A percentile compares a stretch with the other conserved stretches of the same genome.
These are phyloP conservation scores for Corynespora cassiicola DNA, from an alignment of 2,329 filamentous ascomycete genomes.

Conservation along the genomic window DNA sequence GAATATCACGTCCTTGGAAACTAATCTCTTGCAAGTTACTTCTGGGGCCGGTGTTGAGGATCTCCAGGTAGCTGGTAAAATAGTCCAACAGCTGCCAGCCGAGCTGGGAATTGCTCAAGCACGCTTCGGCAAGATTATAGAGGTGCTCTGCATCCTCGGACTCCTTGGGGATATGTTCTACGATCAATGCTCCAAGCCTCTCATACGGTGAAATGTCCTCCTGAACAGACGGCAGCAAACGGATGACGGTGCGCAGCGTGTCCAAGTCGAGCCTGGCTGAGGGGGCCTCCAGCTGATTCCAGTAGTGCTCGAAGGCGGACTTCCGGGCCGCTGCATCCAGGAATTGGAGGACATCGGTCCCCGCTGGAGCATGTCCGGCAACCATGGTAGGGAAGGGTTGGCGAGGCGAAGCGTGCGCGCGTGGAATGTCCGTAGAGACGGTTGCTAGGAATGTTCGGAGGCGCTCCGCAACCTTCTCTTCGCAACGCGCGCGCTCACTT, in stretches of 20 bases:
- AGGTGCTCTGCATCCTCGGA: slow-evolving; percentile 19
- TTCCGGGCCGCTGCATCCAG: slow-evolving; percentile 24
- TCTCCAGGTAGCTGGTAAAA: slow-evolving; percentile 8
- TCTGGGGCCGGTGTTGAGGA: no score
- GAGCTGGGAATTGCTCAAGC: slow-evolving; percentile 22
- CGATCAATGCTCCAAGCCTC: slow-evolving; percentile 21
- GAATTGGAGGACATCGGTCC: slow-evolving; percentile 28
- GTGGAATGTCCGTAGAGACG: slow-evolving; percentile 23
- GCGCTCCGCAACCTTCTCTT: slow-evolving; percentile 2
- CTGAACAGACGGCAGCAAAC: slow-evolving; percentile 17
- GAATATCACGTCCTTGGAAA: no score
- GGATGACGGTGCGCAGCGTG: slow-evolving; percentile 27
- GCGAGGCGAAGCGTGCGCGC: slow-evolving; percentile 12
- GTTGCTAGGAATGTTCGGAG: slow-evolving; percentile 12
- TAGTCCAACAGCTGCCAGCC: slow-evolving; percentile 18
- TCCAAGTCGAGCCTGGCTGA: slow-evolving; percentile 22
- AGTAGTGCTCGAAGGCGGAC: slow-evolving; percentile 29
- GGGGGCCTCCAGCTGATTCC: slow-evolving; percentile 19
- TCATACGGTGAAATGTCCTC: slow-evolving; percentile 5
- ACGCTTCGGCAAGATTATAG: slow-evolving; percentile 32
- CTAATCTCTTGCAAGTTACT: neutral
- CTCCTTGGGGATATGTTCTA: slow-evolving; percentile 21
- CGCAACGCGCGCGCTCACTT: no score
- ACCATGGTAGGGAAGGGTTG: slow-evolving; percentile 7
- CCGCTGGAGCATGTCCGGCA: slow-evolving; percentile 2